These are phyloP conservation scores for Calonectria pteridis DNA, from an alignment of 2,329 filamentous ascomycete species.

Conservation along the genomic window DNA sequence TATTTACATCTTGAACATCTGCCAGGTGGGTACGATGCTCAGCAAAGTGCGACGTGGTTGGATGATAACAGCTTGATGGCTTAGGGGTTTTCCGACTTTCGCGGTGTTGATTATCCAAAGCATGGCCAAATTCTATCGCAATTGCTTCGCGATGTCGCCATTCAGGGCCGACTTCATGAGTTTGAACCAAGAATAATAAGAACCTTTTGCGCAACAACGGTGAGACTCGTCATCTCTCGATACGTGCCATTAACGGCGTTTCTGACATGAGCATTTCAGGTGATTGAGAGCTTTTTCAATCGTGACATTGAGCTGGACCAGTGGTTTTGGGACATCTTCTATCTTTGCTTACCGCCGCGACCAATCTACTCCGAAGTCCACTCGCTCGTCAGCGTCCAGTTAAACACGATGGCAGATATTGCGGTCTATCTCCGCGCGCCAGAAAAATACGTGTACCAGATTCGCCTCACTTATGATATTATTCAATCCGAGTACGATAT, in stretches of 20 bases:
- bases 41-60: background rate
- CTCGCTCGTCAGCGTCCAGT: background rate
- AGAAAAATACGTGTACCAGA: slow-evolving; percentile 4
- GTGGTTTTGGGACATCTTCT: slow-evolving; percentile 31
- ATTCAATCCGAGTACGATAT: background rate
- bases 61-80: background rate
- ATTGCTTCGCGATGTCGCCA: background rate
- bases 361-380: background rate
- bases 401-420: background rate
- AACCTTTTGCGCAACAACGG: background rate
- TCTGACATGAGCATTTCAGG: slow-evolving; percentile 19
- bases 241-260: background rate
- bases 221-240: background rate
- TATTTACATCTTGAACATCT: slow-evolving; percentile 48
- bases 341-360: background rate
- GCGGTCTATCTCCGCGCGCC: slow-evolving; percentile 4
- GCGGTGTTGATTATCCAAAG: background rate
- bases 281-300: slow-evolving; percentile 45
- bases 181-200: slow-evolving; percentile 32
- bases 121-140: slow-evolving; percentile 4
- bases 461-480: background rate
- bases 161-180: background rate
- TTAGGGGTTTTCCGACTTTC: background rate
- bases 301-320: slow-evolving; percentile 38
- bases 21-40: slow-evolving; percentile 36